Conservation (phyloP, 306 rosid species). For the Vicia villosa region DNA sequence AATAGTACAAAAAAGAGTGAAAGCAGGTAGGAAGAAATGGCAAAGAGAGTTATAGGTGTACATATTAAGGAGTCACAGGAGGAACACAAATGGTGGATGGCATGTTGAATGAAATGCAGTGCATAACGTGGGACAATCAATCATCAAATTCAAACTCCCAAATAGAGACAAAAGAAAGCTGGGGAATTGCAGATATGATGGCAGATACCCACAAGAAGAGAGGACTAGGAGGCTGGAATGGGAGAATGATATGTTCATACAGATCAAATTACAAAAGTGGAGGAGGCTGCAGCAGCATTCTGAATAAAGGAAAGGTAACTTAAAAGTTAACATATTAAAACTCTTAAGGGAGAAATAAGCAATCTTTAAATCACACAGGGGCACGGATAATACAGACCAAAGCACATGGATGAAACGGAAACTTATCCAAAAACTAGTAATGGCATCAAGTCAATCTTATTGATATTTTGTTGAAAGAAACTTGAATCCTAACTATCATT, state of each 20-base stretch:
- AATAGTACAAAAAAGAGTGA: conserved; percentile 3
- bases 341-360: neutral
- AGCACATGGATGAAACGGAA: neutral
- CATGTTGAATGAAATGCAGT: neutral
- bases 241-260: neutral
- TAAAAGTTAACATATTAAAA: neutral
- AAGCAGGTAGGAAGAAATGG: neutral
- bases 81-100: neutral
- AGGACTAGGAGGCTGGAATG: neutral
- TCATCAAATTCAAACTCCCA: conserved; percentile 4
- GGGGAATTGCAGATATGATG: neutral
- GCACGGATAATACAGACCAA: conserved; percentile 5
- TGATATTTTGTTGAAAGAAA: neutral
- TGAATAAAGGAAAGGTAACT: neutral
- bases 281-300: neutral
- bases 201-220: neutral
- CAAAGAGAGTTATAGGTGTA: neutral
- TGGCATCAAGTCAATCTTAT: neutral
- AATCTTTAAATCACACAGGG: neutral
- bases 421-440: conserved; percentile 12
- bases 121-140: neutral
- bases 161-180: neutral
- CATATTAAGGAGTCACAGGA: neutral
- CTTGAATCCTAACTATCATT: neutral
- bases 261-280: neutral